Evolutionary conservation across 2,329 filamentous ascomycete species (phyloP).

Genomic region (Chrysosporium keratinophilum): DNA sequence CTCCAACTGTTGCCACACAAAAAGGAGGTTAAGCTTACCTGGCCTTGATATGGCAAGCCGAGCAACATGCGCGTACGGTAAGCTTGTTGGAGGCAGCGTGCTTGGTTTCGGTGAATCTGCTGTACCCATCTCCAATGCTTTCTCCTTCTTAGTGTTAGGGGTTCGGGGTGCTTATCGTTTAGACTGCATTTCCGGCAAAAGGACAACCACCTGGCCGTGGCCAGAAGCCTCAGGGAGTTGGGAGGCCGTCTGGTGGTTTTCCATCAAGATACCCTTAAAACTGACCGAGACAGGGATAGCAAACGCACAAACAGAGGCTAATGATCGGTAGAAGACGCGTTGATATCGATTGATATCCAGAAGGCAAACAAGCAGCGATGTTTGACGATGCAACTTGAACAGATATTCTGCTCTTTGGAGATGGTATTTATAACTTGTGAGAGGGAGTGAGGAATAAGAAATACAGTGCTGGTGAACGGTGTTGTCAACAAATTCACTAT

Average conservation of each 20-base stretch:
- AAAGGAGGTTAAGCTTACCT: neutral
- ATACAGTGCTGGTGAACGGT: neutral
- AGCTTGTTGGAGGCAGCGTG: neutral
- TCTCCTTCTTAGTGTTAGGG: neutral
- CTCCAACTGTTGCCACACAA: neutral
- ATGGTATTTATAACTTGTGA: neutral
- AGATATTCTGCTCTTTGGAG: neutral
- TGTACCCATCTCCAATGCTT: neutral
- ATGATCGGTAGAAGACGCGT: neutral
- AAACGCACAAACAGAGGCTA: neutral
- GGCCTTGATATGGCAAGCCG: constrained; percentile 1
- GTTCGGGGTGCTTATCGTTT: neutral
- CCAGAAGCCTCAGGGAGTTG: neutral
- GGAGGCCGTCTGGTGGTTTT: neutral
- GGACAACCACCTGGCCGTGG: neutral
- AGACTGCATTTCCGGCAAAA: neutral
- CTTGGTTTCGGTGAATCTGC: neutral
- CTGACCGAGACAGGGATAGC: neutral
- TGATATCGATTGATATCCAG: neutral
- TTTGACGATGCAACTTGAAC: neutral
- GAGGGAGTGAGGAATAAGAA: neutral
- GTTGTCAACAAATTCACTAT: constrained; percentile 7
- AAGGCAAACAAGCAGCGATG: neutral
- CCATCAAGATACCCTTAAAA: neutral
- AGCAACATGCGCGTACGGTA: constrained; percentile 1